Conservation (phyloP, 2,329 filamentous ascomycete species). For the Fusarium caatingaense region DNA sequence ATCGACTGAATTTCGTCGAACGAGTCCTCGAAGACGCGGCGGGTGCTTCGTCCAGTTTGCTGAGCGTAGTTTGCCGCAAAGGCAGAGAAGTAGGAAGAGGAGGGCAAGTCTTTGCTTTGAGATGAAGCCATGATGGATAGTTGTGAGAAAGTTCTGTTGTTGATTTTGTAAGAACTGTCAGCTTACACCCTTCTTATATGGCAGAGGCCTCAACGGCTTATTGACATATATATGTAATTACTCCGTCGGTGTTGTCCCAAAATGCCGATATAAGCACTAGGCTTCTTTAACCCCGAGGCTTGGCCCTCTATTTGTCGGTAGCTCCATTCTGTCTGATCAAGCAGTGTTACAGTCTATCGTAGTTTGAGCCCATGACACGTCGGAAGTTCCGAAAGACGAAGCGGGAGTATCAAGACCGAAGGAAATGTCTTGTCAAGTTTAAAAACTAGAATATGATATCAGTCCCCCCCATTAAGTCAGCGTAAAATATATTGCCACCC, state of each 20-base stretch:
- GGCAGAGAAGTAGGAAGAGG: conserved; percentile 41
- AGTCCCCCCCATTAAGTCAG: background rate
- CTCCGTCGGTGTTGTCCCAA: background rate
- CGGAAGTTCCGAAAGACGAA: background rate
- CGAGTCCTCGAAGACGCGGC: conserved; percentile 34
- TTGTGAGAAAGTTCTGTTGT: background rate
- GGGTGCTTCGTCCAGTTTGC: conserved; percentile 48
- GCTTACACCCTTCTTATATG: background rate
- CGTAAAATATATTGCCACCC: conserved; percentile 3
- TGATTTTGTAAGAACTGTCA: background rate
- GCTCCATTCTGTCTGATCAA: background rate
- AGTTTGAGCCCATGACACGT: background rate
- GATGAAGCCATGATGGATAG: conserved; percentile 9
- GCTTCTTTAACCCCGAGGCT: background rate
- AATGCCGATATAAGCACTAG: background rate
- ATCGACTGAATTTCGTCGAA: conserved; percentile 32
- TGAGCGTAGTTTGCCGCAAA: conserved; percentile 44
- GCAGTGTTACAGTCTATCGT: background rate
- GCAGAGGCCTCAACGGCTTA: background rate
- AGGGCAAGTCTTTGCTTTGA: conserved; percentile 27
- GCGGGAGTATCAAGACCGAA: too few relatives aligned
- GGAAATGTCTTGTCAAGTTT: background rate
- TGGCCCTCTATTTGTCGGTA: background rate
- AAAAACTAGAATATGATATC: conserved; percentile 20
- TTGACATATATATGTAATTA: background rate